A percentile compares a stretch with the other conserved stretches of the same genome.
phyloP scores from a whole-genome alignment of 2,329 filamentous ascomycete genomes.

The Phoma sp. region DNA sequence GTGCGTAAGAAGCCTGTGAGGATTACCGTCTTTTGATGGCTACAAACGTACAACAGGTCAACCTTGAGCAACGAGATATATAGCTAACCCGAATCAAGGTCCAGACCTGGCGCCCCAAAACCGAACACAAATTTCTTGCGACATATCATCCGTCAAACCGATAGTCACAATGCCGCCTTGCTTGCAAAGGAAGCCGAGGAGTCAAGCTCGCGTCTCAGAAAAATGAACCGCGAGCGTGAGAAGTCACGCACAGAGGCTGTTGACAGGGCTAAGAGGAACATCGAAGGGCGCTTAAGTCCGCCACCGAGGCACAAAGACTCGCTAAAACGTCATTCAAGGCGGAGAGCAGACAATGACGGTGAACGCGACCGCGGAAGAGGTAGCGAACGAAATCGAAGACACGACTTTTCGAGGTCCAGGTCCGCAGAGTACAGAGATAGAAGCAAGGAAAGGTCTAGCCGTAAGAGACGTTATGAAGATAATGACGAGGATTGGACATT shows the following conservation, averaged over 20 bases:
- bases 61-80: background rate
- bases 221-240: constrained; percentile 32
- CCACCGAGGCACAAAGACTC: constrained; percentile 23
- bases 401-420: constrained; percentile 1
- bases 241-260: constrained; percentile 16
- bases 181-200: constrained; percentile 85
- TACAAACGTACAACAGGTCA: constrained; percentile 4
- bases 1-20: constrained; percentile 45
- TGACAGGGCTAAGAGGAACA: constrained; percentile 24
- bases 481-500: constrained; percentile 19
- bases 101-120: constrained; percentile 73
- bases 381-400: constrained; percentile 16
- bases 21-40: background rate
- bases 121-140: constrained; percentile 90
- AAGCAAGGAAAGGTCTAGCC: constrained; percentile 18
- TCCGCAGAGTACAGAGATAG: constrained; percentile 19
- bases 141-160: constrained; percentile 86
- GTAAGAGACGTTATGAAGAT: constrained; percentile 23
- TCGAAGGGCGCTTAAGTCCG: constrained; percentile 32
- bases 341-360: constrained; percentile 25
- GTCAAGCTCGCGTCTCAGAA: constrained; percentile 70
- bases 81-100: constrained; percentile 48
- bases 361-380: constrained; percentile 15
- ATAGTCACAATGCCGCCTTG: constrained; percentile 86
- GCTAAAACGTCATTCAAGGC: constrained; percentile 21